These are phyloP conservation scores for Termitomyces sp. DNA, from an alignment of 768 basidiomycete species.

Conservation along the genomic window DNA sequence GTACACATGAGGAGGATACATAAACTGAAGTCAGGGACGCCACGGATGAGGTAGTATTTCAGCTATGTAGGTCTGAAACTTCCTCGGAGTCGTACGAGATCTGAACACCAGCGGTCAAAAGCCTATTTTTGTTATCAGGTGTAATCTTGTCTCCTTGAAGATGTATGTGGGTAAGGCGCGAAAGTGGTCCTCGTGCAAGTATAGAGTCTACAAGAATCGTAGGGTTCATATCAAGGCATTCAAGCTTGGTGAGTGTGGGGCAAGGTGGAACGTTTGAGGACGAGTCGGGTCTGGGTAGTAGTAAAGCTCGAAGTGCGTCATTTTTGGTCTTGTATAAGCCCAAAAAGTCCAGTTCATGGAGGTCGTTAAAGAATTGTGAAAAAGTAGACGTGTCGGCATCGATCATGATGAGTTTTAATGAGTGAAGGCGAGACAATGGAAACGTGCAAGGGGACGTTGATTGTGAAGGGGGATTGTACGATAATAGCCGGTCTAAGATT, in stretches of 20 bases:
- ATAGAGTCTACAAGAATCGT: slow-evolving; percentile 18
- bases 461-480: background rate
- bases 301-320: slow-evolving; percentile 19
- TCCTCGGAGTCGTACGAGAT: background rate
- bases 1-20: background rate
- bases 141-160: slow-evolving; percentile 12
- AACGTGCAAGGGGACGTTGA: background rate
- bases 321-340: slow-evolving; percentile 18
- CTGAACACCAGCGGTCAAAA: background rate
- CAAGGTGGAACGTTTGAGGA: slow-evolving; percentile 9
- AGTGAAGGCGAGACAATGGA: slow-evolving; percentile 23
- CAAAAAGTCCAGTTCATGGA: slow-evolving; percentile 22
- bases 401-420: slow-evolving; percentile 29
- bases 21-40: too few relatives aligned
- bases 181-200: slow-evolving; percentile 10
- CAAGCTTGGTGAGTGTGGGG: slow-evolving; percentile 20
- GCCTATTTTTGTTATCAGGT: slow-evolving; percentile 2
- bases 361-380: slow-evolving; percentile 22
- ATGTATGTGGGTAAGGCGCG: slow-evolving; percentile 14
- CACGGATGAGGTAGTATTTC: background rate
- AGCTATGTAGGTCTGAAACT: background rate
- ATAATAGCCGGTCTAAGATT: slow-evolving; percentile 31
- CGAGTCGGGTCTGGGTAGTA: slow-evolving; percentile 1
- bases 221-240: slow-evolving; percentile 25
- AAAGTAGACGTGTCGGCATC: slow-evolving; percentile 18